These are phyloP conservation scores for Lactifluus echinatus DNA, from an alignment of 768 basidiomycete genomes.

Conservation along the genomic window DNA sequence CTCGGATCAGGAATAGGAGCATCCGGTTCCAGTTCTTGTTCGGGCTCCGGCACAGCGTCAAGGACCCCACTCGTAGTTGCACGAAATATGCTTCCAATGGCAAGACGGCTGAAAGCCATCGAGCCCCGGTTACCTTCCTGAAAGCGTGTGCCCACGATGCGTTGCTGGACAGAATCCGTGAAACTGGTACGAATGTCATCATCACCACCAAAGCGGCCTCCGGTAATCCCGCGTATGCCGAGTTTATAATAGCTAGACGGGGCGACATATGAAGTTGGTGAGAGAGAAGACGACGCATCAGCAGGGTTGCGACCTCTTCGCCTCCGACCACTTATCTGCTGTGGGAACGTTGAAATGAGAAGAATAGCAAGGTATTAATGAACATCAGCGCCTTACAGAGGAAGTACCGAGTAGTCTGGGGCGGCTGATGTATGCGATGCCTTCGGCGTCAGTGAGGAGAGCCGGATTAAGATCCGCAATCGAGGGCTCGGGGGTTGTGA, in stretches of 20 bases:
- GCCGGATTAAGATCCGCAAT: constrained; percentile 44
- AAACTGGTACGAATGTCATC: constrained; percentile 36
- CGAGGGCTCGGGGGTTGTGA: constrained; percentile 67
- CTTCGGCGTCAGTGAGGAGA: constrained; percentile 28
- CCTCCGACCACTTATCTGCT: constrained; percentile 34
- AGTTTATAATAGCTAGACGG: constrained; percentile 77
- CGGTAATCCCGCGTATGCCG: constrained; percentile 51
- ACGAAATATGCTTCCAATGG: constrained; percentile 49
- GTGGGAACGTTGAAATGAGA: neutral
- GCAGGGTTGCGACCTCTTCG: constrained; percentile 52
- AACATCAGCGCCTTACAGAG: constrained; percentile 20
- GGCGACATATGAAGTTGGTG: constrained; percentile 71
- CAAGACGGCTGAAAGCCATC: constrained; percentile 46
- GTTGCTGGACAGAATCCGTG: constrained; percentile 51
- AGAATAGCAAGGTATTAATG: neutral
- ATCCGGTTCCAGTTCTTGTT: constrained; percentile 16
- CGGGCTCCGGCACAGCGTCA: constrained; percentile 24
- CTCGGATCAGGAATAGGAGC: constrained; percentile 44
- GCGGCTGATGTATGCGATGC: constrained; percentile 56
- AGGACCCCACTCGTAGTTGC: constrained; percentile 44
- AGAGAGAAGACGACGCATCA: constrained; percentile 55
- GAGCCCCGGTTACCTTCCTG: constrained; percentile 64
- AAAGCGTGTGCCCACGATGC: constrained; percentile 60
- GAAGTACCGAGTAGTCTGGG: constrained; percentile 44
- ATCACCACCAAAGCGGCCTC: constrained; percentile 46